phyloP scores from a whole-genome alignment of 768 basidiomycete species.

The Agrocybe praecox region DNA sequence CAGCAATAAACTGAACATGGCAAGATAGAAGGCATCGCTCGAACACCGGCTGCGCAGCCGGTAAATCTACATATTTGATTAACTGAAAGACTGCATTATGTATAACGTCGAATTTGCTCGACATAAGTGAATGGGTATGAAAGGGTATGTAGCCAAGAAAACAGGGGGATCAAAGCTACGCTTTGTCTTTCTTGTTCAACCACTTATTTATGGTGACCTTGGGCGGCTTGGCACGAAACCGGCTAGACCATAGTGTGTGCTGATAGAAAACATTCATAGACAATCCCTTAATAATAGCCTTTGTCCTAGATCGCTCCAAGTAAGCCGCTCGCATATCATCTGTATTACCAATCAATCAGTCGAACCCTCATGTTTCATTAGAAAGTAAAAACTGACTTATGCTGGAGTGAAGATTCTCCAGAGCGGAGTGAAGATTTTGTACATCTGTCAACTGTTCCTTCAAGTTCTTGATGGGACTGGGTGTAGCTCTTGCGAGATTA shows the following conservation, averaged over 20 bases:
- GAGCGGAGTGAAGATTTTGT: constrained; percentile 44
- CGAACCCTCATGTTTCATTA: not conserved
- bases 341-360: constrained; percentile 22
- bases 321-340: constrained; percentile 76
- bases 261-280: constrained; percentile 68
- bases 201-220: constrained; percentile 23
- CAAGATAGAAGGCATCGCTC: too few relatives aligned
- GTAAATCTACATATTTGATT: too few relatives aligned
- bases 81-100: too few relatives aligned
- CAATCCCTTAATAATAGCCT: constrained; percentile 67
- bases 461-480: constrained; percentile 19
- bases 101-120: too few relatives aligned
- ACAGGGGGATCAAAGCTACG: not conserved
- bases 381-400: constrained; percentile 52
- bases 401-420: constrained; percentile 58
- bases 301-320: constrained; percentile 75
- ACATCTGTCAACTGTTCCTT: constrained; percentile 44
- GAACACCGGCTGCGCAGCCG: too few relatives aligned
- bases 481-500: constrained; percentile 10
- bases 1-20: too few relatives aligned
- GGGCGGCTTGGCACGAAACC: constrained; percentile 10
- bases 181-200: constrained; percentile 22
- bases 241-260: constrained; percentile 31
- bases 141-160: not conserved
- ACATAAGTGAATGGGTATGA: too few relatives aligned